Evolutionary conservation across 495 filamentous ascomycete species (phyloP).

Genomic region (Penicillium paxilli): DNA sequence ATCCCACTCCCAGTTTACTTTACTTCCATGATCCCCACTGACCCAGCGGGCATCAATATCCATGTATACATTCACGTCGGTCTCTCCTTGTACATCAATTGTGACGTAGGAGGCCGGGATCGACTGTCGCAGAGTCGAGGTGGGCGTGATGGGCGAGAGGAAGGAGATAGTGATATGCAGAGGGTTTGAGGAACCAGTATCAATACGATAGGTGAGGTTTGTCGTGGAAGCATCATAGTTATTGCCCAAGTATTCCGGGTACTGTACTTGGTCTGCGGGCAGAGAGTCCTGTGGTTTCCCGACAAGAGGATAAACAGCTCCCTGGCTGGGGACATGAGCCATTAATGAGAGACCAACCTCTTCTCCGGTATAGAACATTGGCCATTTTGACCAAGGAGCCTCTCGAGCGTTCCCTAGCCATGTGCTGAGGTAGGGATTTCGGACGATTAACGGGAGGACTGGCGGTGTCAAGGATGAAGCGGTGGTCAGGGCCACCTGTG

Average conservation of each 20-base stretch:
- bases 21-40: conserved; percentile 67
- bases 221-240: conserved; percentile 92
- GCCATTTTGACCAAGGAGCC: conserved; percentile 88
- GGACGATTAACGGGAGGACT: conserved; percentile 82
- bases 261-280: conserved; percentile 57
- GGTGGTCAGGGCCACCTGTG: conserved; percentile 35
- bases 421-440: conserved; percentile 89
- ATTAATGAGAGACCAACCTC: conserved; percentile 82
- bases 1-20: conserved; percentile 68
- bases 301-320: conserved; percentile 79
- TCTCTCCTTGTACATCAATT: conserved; percentile 68
- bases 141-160: conserved; percentile 89
- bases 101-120: conserved; percentile 87
- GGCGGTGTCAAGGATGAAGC: conserved; percentile 66
- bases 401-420: conserved; percentile 81
- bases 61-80: conserved; percentile 78
- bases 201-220: conserved; percentile 80
- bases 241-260: conserved; percentile 72
- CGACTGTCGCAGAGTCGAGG: conserved; percentile 86
- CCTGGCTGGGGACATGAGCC: conserved; percentile 68
- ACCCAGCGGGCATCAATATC: conserved; percentile 92
- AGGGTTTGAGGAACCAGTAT: conserved; percentile 37
- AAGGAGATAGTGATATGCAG: conserved; percentile 76
- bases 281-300: conserved; percentile 86
- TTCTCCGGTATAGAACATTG: conserved; percentile 90